These are phyloP conservation scores for Larix sibirica DNA, from an alignment of 83 land plant genomes.

Conservation along the genomic window DNA sequence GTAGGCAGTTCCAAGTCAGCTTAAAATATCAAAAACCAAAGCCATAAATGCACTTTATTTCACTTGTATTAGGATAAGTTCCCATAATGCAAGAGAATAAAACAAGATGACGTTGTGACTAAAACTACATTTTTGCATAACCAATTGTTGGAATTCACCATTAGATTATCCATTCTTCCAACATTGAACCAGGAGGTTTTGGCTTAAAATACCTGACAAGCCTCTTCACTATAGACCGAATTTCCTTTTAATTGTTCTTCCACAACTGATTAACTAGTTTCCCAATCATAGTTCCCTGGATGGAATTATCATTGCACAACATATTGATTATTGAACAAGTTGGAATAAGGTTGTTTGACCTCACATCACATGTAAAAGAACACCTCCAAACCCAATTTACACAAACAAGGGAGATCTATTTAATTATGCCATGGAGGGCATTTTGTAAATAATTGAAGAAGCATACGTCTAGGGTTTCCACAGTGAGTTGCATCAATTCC, in stretches of 20 bases:
- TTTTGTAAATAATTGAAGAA: neutral
- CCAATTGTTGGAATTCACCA: neutral
- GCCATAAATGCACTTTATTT: neutral
- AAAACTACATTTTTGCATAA: neutral
- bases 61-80: neutral
- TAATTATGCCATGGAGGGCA: no score
- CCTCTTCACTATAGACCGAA: conserved; percentile 37
- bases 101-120: neutral
- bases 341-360: neutral
- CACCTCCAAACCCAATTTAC: neutral
- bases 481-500: conserved; percentile 60
- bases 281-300: conserved; percentile 72
- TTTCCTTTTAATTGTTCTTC: conserved; percentile 45
- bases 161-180: neutral
- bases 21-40: neutral
- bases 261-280: conserved; percentile 57
- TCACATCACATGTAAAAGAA: neutral
- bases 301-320: neutral
- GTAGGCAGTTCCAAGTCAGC: neutral
- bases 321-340: neutral
- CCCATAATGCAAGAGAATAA: neutral
- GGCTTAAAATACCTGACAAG: conserved; percentile 47
- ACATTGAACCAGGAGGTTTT: neutral
- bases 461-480: conserved; percentile 56
- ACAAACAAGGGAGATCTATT: no score